Base-by-base conservation (phyloP, 768 basidiomycete genomes). In the Arthromyces matolae region DNA sequence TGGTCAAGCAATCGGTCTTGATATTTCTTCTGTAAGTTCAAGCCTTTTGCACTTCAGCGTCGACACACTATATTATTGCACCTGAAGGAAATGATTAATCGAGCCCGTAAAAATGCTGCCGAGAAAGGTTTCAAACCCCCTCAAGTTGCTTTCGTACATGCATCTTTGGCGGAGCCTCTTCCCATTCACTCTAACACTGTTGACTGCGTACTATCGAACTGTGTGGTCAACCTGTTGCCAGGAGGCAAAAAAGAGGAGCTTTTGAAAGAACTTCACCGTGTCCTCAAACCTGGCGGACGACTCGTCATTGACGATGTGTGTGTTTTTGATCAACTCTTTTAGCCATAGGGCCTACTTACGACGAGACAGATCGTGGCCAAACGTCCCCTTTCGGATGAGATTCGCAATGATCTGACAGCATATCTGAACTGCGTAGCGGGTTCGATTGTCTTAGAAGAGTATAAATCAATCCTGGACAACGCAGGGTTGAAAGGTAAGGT, bases 151-250 rank as follows among this genome's bases (percentile, higher is more conserved):
- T 81, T 82, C 52, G 69, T 78, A 3, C 64, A 77, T 19, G 64
- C 71, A 0, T 55, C 62, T 1, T 58, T 79, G 20, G 68, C 70
- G 0, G 69, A 73, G 18, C 57, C 71, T 6, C 62, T 81, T 2
- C 82, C 80, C 1, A 70, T 83, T 45, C 59, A 64, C 33, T 68
- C 74, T 4, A 60, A 66, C 43, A 69, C 78, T 0, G 68, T 81
- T 14, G 78, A 83, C 51, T 81, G 77, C 48, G 63, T 84, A 13
- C 52, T 81, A 5, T 80, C 79, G 5, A 83, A 80, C 57, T 81
- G 80, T 44, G 78, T 80, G 3, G 60, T 81, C 57, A 79, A 81
- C 54, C 59, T 79, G 2, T 53, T 81, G 5, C 73, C 78, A 0
- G 45, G 44, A 0, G 58, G 64, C 10, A 73, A 70, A 2, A 81